Base-by-base conservation (phyloP, 805 yeast genomes). In the Ogataea ganodermae region DNA sequence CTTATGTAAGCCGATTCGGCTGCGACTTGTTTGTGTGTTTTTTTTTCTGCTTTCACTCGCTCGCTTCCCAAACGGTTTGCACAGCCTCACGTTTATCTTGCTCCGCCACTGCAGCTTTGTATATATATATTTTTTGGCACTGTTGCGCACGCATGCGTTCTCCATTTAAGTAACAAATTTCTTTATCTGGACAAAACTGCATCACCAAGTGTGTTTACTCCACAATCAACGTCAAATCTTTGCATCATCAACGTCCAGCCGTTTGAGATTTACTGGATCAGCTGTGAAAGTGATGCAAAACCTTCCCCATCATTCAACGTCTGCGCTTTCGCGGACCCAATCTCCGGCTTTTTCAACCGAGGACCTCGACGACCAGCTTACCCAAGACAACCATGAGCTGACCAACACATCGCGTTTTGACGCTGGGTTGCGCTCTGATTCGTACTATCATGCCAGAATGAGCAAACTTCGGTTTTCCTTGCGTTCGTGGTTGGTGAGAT, bases 371-470 rank as follows among this genome's bases (percentile, higher is more conserved):
- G 17, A 36, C 8, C 52, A 55, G 33, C 26, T 49, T 13, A 26
- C 42, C 9, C 26, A 44, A 20, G 42, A 36, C 18, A 38, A 37
- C 16, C 50, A 53, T 26, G 57, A 50, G 26, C 41, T 61, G 17
- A 28, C 53, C 4, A 57, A 62, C 42, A 63, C 68, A 0, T 58
- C 60, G 6, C 45, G 51, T 13, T 43, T 46, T 10, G 96, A 89
- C 62, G 91, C 96, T 0, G 97, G 97, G 0, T 82, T 85, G 52
- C 78, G 78, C 56, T 76, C 86, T 2, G 73, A 73, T 32, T 80
- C 79, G 44, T 92, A 82, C 59, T 92, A 91, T 69, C 72, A 74
- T 57, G 55, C 72, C 5, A 70, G 75, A 28, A 73, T 91, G 68
- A 70, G 84, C 3, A 75, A 81, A 0, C 40, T 75, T 49, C 68